Conservation (phyloP, 2,329 filamentous ascomycete species). For the Ilyonectria sp. region DNA sequence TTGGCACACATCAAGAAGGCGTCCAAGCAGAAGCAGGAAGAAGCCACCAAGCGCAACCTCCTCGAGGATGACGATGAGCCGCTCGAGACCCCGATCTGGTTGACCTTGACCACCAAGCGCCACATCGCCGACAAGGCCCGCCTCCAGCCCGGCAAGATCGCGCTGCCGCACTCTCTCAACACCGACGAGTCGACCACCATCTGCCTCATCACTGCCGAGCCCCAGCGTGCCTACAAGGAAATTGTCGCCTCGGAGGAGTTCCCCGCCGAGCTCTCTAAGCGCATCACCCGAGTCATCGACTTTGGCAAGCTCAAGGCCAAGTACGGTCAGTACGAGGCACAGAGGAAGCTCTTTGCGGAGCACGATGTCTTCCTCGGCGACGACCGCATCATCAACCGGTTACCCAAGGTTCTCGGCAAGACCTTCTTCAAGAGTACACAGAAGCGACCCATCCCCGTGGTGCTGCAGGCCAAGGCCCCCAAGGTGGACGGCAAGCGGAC, state of each 20-base stretch:
- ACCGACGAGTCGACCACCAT: conserved; percentile 76
- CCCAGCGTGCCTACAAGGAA: conserved; percentile 92
- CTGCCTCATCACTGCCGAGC: conserved; percentile 87
- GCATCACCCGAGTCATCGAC: conserved; percentile 84
- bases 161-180: conserved; percentile 83
- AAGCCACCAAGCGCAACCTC: conserved; percentile 69
- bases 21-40: conserved; percentile 62
- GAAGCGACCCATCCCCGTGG: conserved; percentile 91
- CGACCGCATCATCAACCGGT: conserved; percentile 81
- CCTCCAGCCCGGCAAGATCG: conserved; percentile 88
- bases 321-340: conserved; percentile 90
- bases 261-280: conserved; percentile 75
- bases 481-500: conserved; percentile 73
- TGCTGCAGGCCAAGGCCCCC: conserved; percentile 74
- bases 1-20: conserved; percentile 73
- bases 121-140: conserved; percentile 80
- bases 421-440: conserved; percentile 87
- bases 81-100: conserved; percentile 71
- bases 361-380: conserved; percentile 97
- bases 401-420: conserved; percentile 88
- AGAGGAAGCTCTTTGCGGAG: conserved; percentile 85
- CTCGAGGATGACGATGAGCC: conserved; percentile 62
- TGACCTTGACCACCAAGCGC: conserved; percentile 76
- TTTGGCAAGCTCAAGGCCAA: conserved; percentile 84
- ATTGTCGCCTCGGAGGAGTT: conserved; percentile 82